Evolutionary conservation across 139 green algal genomes (phyloP).

Genomic region (Chlorella vulgaris): DNA sequence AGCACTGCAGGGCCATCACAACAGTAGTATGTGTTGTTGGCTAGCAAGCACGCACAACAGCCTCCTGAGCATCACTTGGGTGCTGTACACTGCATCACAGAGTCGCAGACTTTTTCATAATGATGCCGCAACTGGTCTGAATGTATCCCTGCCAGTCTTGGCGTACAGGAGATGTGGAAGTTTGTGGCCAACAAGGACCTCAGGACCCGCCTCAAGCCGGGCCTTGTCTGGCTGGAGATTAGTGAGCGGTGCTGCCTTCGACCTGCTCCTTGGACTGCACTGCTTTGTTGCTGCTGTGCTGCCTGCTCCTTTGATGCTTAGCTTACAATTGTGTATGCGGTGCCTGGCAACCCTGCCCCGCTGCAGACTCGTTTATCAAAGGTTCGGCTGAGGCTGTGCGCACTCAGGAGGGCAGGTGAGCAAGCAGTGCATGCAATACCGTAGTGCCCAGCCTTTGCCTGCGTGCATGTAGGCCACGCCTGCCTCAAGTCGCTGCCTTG

Average conservation of each 20-base stretch:
- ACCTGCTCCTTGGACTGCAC: neutral
- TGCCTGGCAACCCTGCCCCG: neutral
- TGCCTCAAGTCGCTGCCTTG: too few species aligned
- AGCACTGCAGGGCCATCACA: too few species aligned
- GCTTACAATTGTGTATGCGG: neutral
- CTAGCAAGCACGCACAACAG: too few species aligned
- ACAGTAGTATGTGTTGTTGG: too few species aligned
- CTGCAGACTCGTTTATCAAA: constrained; percentile 33
- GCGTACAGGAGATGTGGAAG: constrained; percentile 49
- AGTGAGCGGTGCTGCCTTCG: constrained; percentile 15
- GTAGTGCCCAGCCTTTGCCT: too few species aligned
- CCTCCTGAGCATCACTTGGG: too few species aligned
- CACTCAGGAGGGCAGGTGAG: constrained; percentile 35
- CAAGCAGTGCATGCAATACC: neutral
- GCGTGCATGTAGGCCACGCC: too few species aligned
- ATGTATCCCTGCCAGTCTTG: too few species aligned
- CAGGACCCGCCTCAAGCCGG: constrained; percentile 43
- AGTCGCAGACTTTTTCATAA: too few species aligned
- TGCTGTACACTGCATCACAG: too few species aligned
- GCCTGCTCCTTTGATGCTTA: neutral
- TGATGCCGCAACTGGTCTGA: too few species aligned
- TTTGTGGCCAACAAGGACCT: constrained; percentile 43
- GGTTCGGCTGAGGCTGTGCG: constrained; percentile 62
- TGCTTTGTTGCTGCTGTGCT: neutral
- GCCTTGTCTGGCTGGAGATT: constrained; percentile 74